Evolutionary conservation across 768 basidiomycete species (phyloP), one percentile per base, ranked within the genome.

Genomic region (Lepiota venenata): DNA sequence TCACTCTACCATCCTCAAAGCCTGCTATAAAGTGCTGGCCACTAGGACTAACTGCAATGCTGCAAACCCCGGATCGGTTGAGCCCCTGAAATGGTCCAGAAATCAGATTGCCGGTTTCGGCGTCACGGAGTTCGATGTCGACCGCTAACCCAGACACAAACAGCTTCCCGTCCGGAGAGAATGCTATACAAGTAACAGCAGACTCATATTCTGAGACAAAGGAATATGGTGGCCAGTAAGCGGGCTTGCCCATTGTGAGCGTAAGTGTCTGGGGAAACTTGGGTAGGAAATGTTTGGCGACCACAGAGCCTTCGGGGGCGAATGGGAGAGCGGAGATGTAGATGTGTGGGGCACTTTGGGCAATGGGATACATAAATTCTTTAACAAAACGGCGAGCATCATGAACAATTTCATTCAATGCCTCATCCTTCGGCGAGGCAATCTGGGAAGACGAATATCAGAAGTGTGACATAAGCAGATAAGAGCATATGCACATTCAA

Each of bases 321-420:
- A 68, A 70, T 14, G 69, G 66, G 14, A 69, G 59, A 14, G 68
- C 63, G 10, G 64, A 65, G 47, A 65, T 49, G 50, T 67, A 67
- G 25, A 67, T 61, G 39, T 67, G 66, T 3, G 66, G 61, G 21
- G 61, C 58, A 38, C 63, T 65, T 42, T 62, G 58, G 3, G 50
- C 32, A 29, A 66, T 64, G 1, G 51, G 52, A 44, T 47, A 0
- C 51, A 46, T 54, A 40, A 66, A 65, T 11, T 55, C 58, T 15
- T 37, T 44, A 11, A 63, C 38, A 44, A 65, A 65, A 16, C 59
- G 58, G 12, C 60, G 46, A 1, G 64, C 61, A 43, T 63, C 63
- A 35, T 44, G 49, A 10, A 61, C 16, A 40, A 62, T 60, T 36
- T 47, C 56, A 2, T 48, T 29, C 44, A 60, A 58, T 40, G 44